These are phyloP conservation scores for Xylariaceae sp. DNA, from an alignment of 2,329 filamentous ascomycete species.

Conservation along the genomic window DNA sequence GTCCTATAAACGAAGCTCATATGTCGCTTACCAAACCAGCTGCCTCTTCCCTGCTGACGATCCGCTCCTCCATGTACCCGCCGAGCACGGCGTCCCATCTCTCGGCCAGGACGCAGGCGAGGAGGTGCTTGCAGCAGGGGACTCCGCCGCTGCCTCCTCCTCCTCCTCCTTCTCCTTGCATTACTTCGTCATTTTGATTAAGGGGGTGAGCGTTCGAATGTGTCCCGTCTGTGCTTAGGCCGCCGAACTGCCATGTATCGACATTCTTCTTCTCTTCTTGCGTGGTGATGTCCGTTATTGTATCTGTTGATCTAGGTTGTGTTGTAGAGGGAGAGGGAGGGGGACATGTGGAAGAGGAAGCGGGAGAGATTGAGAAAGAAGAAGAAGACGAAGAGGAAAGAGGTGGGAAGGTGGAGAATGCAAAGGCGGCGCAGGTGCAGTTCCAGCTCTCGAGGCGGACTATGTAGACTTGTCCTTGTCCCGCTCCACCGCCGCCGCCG, in stretches of 20 bases:
- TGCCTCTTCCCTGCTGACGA: constrained; percentile 59
- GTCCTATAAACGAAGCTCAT: constrained; percentile 22
- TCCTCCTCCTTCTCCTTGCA: too few relatives aligned
- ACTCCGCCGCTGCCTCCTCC: constrained; percentile 31
- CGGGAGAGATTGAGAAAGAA: background rate
- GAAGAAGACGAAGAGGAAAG: constrained; percentile 4
- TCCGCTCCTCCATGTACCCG: constrained; percentile 47
- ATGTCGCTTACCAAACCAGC: constrained; percentile 59
- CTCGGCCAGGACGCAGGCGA: constrained; percentile 74
- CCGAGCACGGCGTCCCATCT: constrained; percentile 55
- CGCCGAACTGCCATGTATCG: constrained; percentile 29
- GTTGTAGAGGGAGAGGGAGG: background rate
- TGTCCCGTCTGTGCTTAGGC: constrained; percentile 31
- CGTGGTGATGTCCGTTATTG: too few relatives aligned
- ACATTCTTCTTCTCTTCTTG: too few relatives aligned
- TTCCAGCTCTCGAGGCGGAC: constrained; percentile 75
- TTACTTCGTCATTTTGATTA: too few relatives aligned
- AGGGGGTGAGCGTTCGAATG: too few relatives aligned
- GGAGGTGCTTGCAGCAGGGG: constrained; percentile 78
- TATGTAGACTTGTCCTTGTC: constrained; percentile 58
- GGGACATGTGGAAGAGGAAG: too few relatives aligned
- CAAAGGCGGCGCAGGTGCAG: constrained; percentile 83
- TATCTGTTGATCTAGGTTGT: constrained; percentile 6
- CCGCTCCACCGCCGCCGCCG: too few relatives aligned
- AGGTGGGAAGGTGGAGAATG: constrained; percentile 61